Conservation (phyloP, 768 basidiomycete species). For the Tylopilus rubrobrunneus region DNA sequence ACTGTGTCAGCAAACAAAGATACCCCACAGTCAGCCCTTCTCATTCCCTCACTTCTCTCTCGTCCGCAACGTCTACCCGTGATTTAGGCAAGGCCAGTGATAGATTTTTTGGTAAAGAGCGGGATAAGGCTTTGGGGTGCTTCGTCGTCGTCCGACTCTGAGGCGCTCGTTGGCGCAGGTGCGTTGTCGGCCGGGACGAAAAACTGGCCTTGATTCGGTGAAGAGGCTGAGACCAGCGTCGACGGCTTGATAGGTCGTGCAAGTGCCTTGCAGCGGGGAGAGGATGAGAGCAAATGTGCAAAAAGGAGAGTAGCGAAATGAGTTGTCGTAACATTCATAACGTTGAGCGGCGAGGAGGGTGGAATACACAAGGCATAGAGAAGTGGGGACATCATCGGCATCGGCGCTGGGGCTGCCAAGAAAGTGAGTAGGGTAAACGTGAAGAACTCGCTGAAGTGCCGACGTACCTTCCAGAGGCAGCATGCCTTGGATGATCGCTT, state of each 20-base stretch:
- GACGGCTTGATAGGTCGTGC: constrained; percentile 64
- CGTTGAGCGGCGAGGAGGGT: constrained; percentile 58
- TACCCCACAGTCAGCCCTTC: constrained; percentile 86
- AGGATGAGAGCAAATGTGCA: constrained; percentile 70
- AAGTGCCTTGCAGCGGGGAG: constrained; percentile 56
- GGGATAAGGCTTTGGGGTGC: constrained; percentile 72
- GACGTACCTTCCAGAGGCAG: constrained; percentile 50
- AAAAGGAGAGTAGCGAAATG: constrained; percentile 79
- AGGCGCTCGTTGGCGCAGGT: constrained; percentile 31
- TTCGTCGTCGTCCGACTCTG: constrained; percentile 53
- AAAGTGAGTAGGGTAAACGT: neutral
- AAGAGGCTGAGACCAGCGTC: constrained; percentile 28
- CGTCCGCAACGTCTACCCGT: constrained; percentile 45
- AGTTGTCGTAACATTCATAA: constrained; percentile 54
- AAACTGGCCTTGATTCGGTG: constrained; percentile 42
- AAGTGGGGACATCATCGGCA: constrained; percentile 58
- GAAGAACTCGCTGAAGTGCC: neutral
- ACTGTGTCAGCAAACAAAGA: constrained; percentile 77
- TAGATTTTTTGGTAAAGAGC: constrained; percentile 84
- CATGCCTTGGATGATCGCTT: constrained; percentile 71
- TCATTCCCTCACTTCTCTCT: constrained; percentile 81
- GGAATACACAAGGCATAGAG: constrained; percentile 63
- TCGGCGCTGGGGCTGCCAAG: constrained; percentile 26
- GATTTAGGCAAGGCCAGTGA: constrained; percentile 79
- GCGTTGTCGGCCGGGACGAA: constrained; percentile 76